Evolutionary conservation across 805 yeast species (phyloP).

Genomic region (Candida caryicola): DNA sequence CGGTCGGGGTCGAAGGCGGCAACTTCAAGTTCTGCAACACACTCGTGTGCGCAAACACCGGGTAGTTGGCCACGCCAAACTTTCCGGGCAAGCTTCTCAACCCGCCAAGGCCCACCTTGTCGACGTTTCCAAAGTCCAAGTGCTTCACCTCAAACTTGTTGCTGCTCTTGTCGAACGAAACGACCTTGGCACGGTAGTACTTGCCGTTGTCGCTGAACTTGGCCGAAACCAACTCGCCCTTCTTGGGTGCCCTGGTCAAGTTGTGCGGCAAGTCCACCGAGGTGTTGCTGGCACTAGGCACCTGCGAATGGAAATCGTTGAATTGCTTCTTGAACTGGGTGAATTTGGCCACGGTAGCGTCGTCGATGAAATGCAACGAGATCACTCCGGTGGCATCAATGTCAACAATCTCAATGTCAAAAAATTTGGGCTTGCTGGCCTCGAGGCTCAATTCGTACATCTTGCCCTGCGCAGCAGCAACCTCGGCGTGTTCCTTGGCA

Average conservation of each 20-base stretch:
- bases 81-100: constrained; percentile 54
- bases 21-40: constrained; percentile 50
- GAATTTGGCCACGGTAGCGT: constrained; percentile 35
- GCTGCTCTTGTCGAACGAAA: constrained; percentile 43
- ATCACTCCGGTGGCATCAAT: constrained; percentile 42
- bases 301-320: constrained; percentile 42
- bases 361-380: constrained; percentile 45
- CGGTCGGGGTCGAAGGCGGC: constrained; percentile 57
- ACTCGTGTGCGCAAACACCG: constrained; percentile 57
- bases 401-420: constrained; percentile 55
- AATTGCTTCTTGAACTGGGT: constrained; percentile 46
- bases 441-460: constrained; percentile 21
- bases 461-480: constrained; percentile 17
- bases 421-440: constrained; percentile 40
- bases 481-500: constrained; percentile 32
- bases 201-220: constrained; percentile 51
- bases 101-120: constrained; percentile 40
- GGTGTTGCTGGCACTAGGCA: constrained; percentile 33
- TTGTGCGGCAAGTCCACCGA: constrained; percentile 40
- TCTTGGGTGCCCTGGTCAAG: constrained; percentile 44
- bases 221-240: constrained; percentile 57
- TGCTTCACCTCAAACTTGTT: constrained; percentile 51
- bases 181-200: constrained; percentile 57
- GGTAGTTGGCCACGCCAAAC: constrained; percentile 36
- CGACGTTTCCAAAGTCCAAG: constrained; percentile 60